Evolutionary conservation across 495 filamentous ascomycete species (phyloP), one percentile per base, ranked within the genome.

Genomic region (Thozetella sp.): DNA sequence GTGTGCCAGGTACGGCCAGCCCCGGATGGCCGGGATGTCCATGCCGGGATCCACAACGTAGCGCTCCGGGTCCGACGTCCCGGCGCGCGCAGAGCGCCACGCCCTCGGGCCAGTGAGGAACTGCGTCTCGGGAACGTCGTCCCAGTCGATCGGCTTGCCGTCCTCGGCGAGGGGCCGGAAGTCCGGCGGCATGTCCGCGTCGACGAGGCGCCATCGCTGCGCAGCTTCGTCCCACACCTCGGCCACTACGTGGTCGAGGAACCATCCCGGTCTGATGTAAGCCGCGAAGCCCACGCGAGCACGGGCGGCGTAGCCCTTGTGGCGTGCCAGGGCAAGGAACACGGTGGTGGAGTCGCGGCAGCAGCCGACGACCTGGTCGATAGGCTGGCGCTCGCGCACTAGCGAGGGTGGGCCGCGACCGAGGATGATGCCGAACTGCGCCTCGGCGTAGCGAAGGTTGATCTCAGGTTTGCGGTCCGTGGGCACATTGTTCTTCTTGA

Each of bases 1-100:
- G 54, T 55, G 54, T 30, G 54, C 54, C 11, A 55, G 19, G 27
- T 55, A 55, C 11, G 17, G 6, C 54, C 54, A 55, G 26, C 54
- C 54, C 19, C 30, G 26, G 26, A 55, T 17, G 11, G 12, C 27
- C 2, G 26, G 26, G 4, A 40, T 13, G 4, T 34, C 19, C 9
- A 55, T 3, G n/a, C n/a, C 15, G 6, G 54, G 26, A 12, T 2
- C 2, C 1, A 55, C 54, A 4, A 34, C 17, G 22, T 19, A 55
- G 9, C 34, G 26, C 27, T 55, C 54, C 2, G 54, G 26, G 54
- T 55, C 27, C 25, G 15, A 4, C 19, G 6, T 19, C 6, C 54
- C 54, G 2, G 54, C 54, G 2, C 54, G 54, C 2, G 26, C 26
- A 10, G 54, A 9, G 6, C 19, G 26, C 54, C 54, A 55, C 2